Evolutionary conservation across 768 basidiomycete species (phyloP).

Genomic region (Xanthoconium stramineum): DNA sequence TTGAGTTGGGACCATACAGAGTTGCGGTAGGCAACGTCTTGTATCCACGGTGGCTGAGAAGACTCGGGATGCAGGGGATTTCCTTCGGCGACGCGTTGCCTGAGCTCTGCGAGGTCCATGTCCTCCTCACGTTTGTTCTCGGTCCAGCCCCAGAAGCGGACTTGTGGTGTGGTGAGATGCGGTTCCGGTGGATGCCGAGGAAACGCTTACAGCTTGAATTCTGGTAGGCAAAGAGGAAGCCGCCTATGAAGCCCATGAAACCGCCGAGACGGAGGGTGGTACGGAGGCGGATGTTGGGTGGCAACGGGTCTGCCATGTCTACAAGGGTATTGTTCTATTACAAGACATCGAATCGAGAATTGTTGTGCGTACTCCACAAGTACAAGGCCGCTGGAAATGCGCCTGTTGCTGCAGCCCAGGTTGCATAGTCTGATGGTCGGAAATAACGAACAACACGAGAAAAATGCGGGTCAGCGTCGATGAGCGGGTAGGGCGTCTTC

Average conservation of each 20-base stretch:
- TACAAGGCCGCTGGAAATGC: constrained; percentile 81
- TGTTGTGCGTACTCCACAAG: constrained; percentile 65
- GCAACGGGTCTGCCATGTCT: constrained; percentile 48
- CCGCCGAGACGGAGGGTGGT: constrained; percentile 55
- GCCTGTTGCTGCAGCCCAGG: constrained; percentile 77
- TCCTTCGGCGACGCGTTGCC: constrained; percentile 68
- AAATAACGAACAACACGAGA: constrained; percentile 86
- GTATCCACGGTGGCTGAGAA: constrained; percentile 79
- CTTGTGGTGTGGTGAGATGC: constrained; percentile 37
- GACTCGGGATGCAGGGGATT: constrained; percentile 86
- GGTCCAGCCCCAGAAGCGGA: constrained; percentile 94
- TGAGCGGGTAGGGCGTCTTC: constrained; percentile 78
- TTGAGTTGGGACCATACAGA: constrained; percentile 93
- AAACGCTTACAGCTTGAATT: constrained; percentile 69
- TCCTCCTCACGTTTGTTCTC: constrained; percentile 84
- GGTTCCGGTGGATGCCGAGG: constrained; percentile 6
- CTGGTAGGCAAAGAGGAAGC: constrained; percentile 93
- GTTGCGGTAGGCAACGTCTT: constrained; percentile 82
- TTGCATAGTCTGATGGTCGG: constrained; percentile 81
- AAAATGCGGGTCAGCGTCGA: constrained; percentile 92
- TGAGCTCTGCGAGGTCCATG: constrained; percentile 75
- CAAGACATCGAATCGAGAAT: constrained; percentile 1
- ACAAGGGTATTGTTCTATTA: constrained; percentile 11
- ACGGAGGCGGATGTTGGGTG: constrained; percentile 35
- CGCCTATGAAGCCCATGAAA: constrained; percentile 81